phyloP scores from a whole-genome alignment of 2,329 filamentous ascomycete genomes.

The Beauveria sp. region DNA sequence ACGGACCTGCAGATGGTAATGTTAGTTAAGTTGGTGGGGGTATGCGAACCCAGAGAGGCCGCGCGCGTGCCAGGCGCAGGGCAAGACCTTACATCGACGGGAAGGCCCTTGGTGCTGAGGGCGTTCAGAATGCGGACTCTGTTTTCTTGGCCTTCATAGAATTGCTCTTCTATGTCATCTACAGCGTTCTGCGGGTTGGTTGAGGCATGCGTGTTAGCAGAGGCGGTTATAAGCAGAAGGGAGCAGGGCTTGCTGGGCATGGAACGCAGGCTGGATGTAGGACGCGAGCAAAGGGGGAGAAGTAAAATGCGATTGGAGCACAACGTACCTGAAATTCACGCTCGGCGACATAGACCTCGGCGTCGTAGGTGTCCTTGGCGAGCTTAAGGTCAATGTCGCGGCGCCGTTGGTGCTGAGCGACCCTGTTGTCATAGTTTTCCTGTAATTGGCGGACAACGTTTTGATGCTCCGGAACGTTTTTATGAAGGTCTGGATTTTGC shows the following conservation, averaged over 20 bases:
- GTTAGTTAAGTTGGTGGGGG: conserved; percentile 8
- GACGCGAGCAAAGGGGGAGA: not conserved
- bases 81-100: conserved; percentile 40
- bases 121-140: conserved; percentile 38
- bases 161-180: conserved; percentile 32
- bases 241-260: not conserved
- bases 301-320: conserved; percentile 6
- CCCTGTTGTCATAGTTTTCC: conserved; percentile 23
- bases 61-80: conserved; percentile 11
- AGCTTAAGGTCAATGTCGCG: conserved; percentile 28
- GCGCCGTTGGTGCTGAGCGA: conserved; percentile 24
- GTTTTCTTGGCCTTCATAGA: conserved; percentile 38
- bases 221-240: conserved; percentile 14
- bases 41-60: conserved; percentile 12
- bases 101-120: conserved; percentile 35
- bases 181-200: conserved; percentile 27
- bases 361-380: conserved; percentile 30
- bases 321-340: conserved; percentile 32
- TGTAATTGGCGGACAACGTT: conserved; percentile 43
- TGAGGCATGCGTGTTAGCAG: conserved; percentile 3
- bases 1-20: conserved; percentile 24
- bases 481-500: conserved; percentile 44
- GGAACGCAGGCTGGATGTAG: conserved; percentile 1
- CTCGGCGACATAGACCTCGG: conserved; percentile 26
- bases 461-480: conserved; percentile 45